These are phyloP conservation scores for Stylosanthes scabra DNA, from an alignment of 331 rosid genomes.

Conservation along the genomic window DNA sequence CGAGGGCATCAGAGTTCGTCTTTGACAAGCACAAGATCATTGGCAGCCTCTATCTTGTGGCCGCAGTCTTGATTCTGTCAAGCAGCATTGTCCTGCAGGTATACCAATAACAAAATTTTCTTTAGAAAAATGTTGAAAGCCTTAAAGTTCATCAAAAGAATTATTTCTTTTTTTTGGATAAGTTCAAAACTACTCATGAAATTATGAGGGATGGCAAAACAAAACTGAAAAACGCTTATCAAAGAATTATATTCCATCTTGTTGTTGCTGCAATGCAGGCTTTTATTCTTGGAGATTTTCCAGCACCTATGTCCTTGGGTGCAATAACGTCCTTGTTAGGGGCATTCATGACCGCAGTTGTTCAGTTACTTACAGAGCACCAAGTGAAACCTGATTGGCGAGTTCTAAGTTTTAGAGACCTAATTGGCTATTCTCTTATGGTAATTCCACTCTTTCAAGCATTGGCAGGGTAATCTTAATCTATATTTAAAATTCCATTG, in stretches of 20 bases:
- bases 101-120: background rate
- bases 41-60: conserved; percentile 73
- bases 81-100: conserved; percentile 74
- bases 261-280: conserved; percentile 62
- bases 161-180: too few species aligned
- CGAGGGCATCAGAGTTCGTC: conserved; percentile 25
- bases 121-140: too few species aligned
- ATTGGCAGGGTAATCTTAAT: too few species aligned
- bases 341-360: conserved; percentile 55
- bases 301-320: conserved; percentile 80
- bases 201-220: too few species aligned
- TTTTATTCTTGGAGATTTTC: conserved; percentile 65
- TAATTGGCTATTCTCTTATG: conserved; percentile 59
- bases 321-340: conserved; percentile 75
- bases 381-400: conserved; percentile 49
- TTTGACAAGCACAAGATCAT: conserved; percentile 62
- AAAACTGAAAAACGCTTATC: too few species aligned
- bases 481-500: background rate
- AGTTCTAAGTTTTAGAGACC: conserved; percentile 46
- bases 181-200: too few species aligned
- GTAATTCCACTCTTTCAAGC: conserved; percentile 51
- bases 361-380: conserved; percentile 48
- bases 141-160: too few species aligned
- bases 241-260: too few species aligned
- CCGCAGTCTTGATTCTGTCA: conserved; percentile 66